These are phyloP conservation scores for Leishmania mexicana DNA, from an alignment of 208 protist species.

Conservation along the genomic window DNA sequence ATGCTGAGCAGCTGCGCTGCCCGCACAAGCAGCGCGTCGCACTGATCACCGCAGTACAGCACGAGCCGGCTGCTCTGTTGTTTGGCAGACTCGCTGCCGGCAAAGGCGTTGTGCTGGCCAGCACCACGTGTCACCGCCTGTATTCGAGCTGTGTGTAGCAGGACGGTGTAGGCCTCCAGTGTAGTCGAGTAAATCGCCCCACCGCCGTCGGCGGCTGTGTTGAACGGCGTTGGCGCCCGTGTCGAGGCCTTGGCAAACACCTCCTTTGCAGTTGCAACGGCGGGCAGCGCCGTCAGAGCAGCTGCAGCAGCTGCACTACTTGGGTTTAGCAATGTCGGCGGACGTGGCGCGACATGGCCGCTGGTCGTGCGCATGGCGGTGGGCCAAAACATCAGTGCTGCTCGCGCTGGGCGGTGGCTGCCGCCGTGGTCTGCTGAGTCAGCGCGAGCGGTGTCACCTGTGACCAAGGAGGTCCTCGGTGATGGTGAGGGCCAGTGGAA, in stretches of 20 bases:
- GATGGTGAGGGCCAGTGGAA: slow-evolving; percentile 37
- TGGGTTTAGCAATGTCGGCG: background rate
- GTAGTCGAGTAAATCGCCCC: slow-evolving; percentile 45
- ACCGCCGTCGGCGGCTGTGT: slow-evolving; percentile 29
- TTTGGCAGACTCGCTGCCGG: slow-evolving; percentile 8
- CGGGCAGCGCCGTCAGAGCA: slow-evolving; percentile 16
- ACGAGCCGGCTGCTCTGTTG: slow-evolving; percentile 39
- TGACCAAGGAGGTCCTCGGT: background rate
- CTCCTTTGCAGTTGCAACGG: slow-evolving; percentile 11
- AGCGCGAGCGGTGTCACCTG: background rate
- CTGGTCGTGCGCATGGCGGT: slow-evolving; percentile 27
- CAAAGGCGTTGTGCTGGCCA: slow-evolving; percentile 26
- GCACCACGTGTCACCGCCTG: slow-evolving; percentile 45
- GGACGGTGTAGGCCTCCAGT: slow-evolving; percentile 57
- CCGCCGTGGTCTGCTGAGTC: background rate
- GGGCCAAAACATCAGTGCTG: slow-evolving; percentile 26
- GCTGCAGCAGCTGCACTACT: background rate
- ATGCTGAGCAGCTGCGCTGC: slow-evolving; percentile 66
- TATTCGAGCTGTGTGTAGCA: slow-evolving; percentile 53
- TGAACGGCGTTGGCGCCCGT: background rate
- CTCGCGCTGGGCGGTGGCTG: background rate
- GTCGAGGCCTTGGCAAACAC: slow-evolving; percentile 15
- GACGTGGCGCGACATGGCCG: slow-evolving; percentile 8
- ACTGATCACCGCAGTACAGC: slow-evolving; percentile 77
- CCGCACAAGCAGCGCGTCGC: slow-evolving; percentile 44